Percentiles rank a stretch among this genome's conserved stretches.
Evolutionary conservation across 78 protist species (phyloP).

Genomic region (Bodo saltans): DNA sequence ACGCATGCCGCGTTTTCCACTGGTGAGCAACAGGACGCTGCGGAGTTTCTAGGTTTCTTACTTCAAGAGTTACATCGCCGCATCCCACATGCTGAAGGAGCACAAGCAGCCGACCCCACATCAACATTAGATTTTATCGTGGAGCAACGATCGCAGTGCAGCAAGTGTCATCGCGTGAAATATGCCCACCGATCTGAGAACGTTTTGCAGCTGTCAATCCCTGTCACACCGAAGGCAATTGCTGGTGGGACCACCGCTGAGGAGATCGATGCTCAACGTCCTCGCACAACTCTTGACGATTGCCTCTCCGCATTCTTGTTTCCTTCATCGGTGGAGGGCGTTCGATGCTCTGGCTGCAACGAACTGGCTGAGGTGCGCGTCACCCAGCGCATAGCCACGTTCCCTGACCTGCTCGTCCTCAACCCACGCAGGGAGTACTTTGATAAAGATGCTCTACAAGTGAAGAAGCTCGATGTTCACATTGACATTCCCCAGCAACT

Average conservation of each 20-base stretch:
- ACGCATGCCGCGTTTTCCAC: conserved; percentile 74
- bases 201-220: neutral
- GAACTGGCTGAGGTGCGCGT: conserved; percentile 27
- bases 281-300: neutral
- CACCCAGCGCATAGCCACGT: conserved; percentile 44
- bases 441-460: conserved; percentile 53
- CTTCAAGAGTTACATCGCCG: conserved; percentile 38
- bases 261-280: neutral
- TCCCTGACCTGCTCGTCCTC: conserved; percentile 65
- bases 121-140: conserved; percentile 23
- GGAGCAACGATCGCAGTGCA: conserved; percentile 64
- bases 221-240: conserved; percentile 47
- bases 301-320: neutral
- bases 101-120: neutral
- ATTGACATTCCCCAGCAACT: conserved; percentile 62
- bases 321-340: neutral
- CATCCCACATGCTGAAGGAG: neutral
- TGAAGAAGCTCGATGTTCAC: conserved; percentile 67
- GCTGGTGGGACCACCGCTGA: conserved; percentile 9
- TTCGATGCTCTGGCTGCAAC: neutral
- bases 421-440: conserved; percentile 61
- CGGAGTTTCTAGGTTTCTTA: conserved; percentile 68
- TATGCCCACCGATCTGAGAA: conserved; percentile 47
- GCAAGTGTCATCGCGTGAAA: conserved; percentile 42
- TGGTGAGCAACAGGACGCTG: conserved; percentile 81